Base-by-base conservation (phyloP, 176 grass and related monocot species). In the Pontederia crassipes region DNA sequence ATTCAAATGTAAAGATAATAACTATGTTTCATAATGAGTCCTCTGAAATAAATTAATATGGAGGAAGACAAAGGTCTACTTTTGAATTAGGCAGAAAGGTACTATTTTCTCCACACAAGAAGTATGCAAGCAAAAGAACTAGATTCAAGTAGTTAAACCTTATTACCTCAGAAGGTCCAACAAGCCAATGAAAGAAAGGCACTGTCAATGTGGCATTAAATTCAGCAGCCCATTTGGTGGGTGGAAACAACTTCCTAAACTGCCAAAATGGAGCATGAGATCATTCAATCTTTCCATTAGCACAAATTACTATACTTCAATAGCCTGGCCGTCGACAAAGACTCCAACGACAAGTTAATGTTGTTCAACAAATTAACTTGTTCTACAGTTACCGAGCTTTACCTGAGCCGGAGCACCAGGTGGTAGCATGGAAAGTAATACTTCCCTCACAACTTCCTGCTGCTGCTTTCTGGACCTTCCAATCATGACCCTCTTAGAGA, bases 171-270 rank as follows among this genome's bases (percentile, higher is more conserved):
- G 92, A 88, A 7, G 92, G 87, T 0, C 92, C 87, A 4, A 97
- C 92, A 75, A 97, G 80, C 92, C 92, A 97, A 16, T 85, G 81
- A 76, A 88, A 90, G 81, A 87, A 88, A n/a, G 83, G 87, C 11
- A 97, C 83, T 45, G 87, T 97, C 70, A 97, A 78, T 10, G 81
- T 65, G 13, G 92, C 92, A 78, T 91, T 97, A 80, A 97, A 97
- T 76, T 97, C 87, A 69, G 78, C 89, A 2, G 92, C 92, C 87
- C 87, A 83, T 12, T 77, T 64, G 27, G 87, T 85, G 0, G 83
- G 81, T 78, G 87, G 81, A 83, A 91, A 90, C 29, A 90, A 73
- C 75, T 75, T 85, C 73, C 29, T 65, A 78, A 97, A 97, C 87
- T 97, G 81, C 52, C 52, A 78, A 59, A 17, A 62, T 12, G 27